Percentiles rank a stretch among this genome's conserved stretches.
Evolutionary conservation across 768 basidiomycete genomes (phyloP).

Genomic region (Porphyrellus cyaneotinctus): DNA sequence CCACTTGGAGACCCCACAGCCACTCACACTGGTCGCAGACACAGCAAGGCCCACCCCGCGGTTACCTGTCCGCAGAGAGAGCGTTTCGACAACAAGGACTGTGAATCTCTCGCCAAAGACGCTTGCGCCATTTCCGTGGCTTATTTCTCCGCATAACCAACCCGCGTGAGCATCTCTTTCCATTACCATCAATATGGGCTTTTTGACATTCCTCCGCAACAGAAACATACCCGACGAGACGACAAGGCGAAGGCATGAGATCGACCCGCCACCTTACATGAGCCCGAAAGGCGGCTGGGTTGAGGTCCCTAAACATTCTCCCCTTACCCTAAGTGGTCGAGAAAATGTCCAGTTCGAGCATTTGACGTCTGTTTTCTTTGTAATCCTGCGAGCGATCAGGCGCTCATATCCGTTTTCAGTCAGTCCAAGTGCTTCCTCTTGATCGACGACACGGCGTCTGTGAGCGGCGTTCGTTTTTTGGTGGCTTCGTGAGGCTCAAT

Average conservation of each 20-base stretch:
- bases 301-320: conserved; percentile 9
- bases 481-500: not conserved
- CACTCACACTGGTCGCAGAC: not conserved
- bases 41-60: not conserved
- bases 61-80: not conserved
- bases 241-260: not conserved
- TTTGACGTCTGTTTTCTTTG: conserved; percentile 13
- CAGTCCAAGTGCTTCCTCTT: conserved; percentile 20
- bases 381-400: not conserved
- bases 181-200: not conserved
- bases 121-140: conserved; percentile 5
- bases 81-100: not conserved
- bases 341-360: conserved; percentile 18
- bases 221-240: not conserved
- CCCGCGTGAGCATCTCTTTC: conserved; percentile 9
- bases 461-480: not conserved
- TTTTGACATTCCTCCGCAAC: not conserved
- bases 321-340: conserved; percentile 6
- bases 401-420: conserved; percentile 9
- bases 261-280: conserved; percentile 14
- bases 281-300: conserved; percentile 10
- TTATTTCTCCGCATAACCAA: not conserved
- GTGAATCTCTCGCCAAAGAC: not conserved
- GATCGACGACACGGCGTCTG: conserved; percentile 22
- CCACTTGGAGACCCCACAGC: not conserved